Base-by-base conservation (phyloP, 2,329 filamentous ascomycete species). In the Fusarium mexicanum region DNA sequence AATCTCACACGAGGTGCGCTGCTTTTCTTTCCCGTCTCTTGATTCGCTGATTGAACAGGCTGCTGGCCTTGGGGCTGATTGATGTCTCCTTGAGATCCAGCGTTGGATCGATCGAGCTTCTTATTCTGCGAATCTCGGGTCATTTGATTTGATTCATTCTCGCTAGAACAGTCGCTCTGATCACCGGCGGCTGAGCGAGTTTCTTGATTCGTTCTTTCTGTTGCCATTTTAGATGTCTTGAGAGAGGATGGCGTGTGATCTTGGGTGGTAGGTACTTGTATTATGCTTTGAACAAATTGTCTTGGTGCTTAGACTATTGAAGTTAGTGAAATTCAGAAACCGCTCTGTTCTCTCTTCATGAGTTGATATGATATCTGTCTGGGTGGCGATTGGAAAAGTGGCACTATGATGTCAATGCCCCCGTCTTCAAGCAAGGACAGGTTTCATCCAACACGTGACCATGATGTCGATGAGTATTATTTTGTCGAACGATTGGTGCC, bases 1-100 rank as follows among this genome's bases (percentile, higher is more conserved):
- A 72, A 31, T 17, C 31, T 72, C 17, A 72, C 64, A 10, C 69
- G 44, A 9, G 70, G 69, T 18, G 69, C 69, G 3, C 69, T 64
- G 11, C 60, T 69, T 48, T 72, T 72, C 46, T 67, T 53, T 13
- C 9, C 40, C 6, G 53, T 22, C 31, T 59, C 33, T 38, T 72
- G 40, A 12, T 20, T 44, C 17, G 26, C 26, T 43, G 37, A 8
- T 14, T 67, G 65, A 5, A 33, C 13, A 4, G 48, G 43, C 11
- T 71, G 66, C 18, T 67, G 61, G 4, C 8, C 22, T 16, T 47
- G 48, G 10, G 43, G 26, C 6, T 50, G 33, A 24, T n/a, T 35
- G 12, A 26, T 9, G 1, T 13, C 5, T 26, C n/a, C 46, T 17
- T 67, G 48, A 12, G 55, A 17, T 20, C 22, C 40, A 37, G 29